Evolutionary conservation across 164 flowering plant genomes (phyloP).

Genomic region (Vitis amurensis): DNA sequence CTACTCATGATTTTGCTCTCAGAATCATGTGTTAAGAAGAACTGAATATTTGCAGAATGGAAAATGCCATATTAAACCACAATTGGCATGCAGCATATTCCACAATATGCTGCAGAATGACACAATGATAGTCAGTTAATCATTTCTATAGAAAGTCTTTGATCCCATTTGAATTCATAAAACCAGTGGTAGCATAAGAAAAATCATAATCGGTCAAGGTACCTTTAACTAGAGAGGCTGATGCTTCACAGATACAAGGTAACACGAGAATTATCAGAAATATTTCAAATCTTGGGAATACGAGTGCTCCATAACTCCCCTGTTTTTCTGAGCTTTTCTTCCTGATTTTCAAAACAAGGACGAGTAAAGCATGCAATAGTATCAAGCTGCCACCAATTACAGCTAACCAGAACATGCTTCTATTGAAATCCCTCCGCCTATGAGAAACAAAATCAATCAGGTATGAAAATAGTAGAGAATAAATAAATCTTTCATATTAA

Average conservation of each 20-base stretch:
- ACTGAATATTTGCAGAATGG: too few relatives aligned
- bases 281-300: constrained; percentile 83
- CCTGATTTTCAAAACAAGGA: constrained; percentile 45
- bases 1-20: too few relatives aligned
- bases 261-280: constrained; percentile 71
- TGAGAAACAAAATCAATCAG: constrained; percentile 5
- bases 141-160: too few relatives aligned
- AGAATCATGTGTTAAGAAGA: too few relatives aligned
- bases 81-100: too few relatives aligned
- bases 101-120: too few relatives aligned
- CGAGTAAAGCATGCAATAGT: constrained; percentile 56
- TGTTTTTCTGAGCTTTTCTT: constrained; percentile 36
- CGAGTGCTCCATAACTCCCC: constrained; percentile 58
- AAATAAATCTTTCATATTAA: background rate
- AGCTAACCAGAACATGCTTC: constrained; percentile 93
- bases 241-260: constrained; percentile 76
- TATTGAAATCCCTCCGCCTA: constrained; percentile 76
- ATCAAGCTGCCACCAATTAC: constrained; percentile 65
- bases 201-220: constrained; percentile 5
- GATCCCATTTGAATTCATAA: too few relatives aligned
- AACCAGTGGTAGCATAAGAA: background rate
- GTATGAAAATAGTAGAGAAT: background rate
- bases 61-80: too few relatives aligned
- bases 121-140: too few relatives aligned
- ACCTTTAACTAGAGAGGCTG: constrained; percentile 74